Base-by-base conservation (phyloP, 768 basidiomycete species). In the Mycena kentingensis region DNA sequence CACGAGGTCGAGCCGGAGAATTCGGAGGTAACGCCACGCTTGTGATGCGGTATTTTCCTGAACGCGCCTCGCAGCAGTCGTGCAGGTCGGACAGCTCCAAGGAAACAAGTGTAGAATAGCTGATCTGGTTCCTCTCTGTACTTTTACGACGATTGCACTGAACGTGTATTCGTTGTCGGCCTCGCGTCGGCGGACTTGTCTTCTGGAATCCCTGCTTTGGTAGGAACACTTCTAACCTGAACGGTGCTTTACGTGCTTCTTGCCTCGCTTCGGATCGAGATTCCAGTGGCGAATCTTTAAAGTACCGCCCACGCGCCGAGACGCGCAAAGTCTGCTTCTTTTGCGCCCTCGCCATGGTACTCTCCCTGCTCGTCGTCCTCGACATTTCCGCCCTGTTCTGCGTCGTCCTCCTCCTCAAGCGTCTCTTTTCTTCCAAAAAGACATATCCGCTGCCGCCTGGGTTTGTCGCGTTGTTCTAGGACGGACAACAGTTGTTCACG, bases 1-100 rank as follows among this genome's bases (percentile, higher is more conserved):
- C 74, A 81, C 25, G 83, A 84, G 50, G 73, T 71, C 41, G 63
- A 69, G 41, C 73, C 66, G 28, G 81, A 82, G 67, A 34, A 31
- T 31, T 60, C 58, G 45, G 54, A 60, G 38, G 58, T 60, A 45
- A n/a, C n/a, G n/a, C n/a, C n/a, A n/a, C n/a, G n/a, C n/a, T n/a
- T n/a, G n/a, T n/a, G n/a, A n/a, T n/a, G n/a, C n/a, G n/a, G n/a
- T n/a, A n/a, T n/a, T n/a, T n/a, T n/a, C n/a, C n/a, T n/a, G n/a
- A n/a, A 37, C 45, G 31, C 47, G 41, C 1, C 8, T 34, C 29
- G 39, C 35, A 58, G 58, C 48, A 46, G 51, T 60, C 58, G 7
- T 55, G 57, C 50, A 47, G 37, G 37, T 50, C 44, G 3, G 36
- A 45, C 6, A 57, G 49, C 37, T 57, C 56, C n/a, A 52, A 54